phyloP scores from a whole-genome alignment of 1,284 basidiomycete genomes.

The Moesziomyces sp. region DNA sequence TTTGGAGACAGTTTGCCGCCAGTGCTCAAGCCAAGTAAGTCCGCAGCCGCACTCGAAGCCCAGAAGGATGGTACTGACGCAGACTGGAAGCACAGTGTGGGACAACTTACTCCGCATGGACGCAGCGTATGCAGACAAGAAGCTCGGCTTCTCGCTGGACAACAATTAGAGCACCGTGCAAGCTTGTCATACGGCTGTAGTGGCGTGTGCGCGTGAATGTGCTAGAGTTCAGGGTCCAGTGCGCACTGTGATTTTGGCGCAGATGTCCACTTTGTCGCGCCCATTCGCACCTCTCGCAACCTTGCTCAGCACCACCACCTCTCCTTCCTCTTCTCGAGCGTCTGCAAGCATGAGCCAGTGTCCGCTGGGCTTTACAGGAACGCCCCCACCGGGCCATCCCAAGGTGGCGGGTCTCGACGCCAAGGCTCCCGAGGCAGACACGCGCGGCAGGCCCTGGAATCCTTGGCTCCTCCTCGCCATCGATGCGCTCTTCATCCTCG shows the following conservation, averaged over 20 bases:
- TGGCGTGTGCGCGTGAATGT: too few relatives aligned
- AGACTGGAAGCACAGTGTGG: slow-evolving; percentile 70
- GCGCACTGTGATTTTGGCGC: too few relatives aligned
- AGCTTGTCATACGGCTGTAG: too few relatives aligned
- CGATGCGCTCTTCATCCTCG: slow-evolving; percentile 32
- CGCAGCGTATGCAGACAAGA: slow-evolving; percentile 69
- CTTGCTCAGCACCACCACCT: too few relatives aligned
- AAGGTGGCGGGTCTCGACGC: slow-evolving; percentile 26
- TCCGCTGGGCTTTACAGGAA: slow-evolving; percentile 50
- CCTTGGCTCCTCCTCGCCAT: slow-evolving; percentile 33
- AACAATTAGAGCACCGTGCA: slow-evolving; percentile 12
- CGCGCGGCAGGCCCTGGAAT: slow-evolving; percentile 16
- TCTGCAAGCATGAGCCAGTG: slow-evolving; percentile 30
- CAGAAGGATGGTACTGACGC: background rate
- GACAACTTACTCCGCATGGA: slow-evolving; percentile 75
- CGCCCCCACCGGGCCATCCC: slow-evolving; percentile 50
- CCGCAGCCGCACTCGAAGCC: too few relatives aligned
- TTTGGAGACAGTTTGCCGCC: slow-evolving; percentile 73
- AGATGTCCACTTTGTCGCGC: too few relatives aligned
- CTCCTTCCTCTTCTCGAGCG: background rate
- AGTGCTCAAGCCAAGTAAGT: slow-evolving; percentile 70
- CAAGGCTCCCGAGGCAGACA: too few relatives aligned
- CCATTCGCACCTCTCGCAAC: too few relatives aligned
- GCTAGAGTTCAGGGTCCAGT: slow-evolving; percentile 4
- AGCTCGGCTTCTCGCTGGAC: slow-evolving; percentile 61